Conservation (phyloP, 208 protist genomes). For the Crithidia acanthocephali region DNA sequence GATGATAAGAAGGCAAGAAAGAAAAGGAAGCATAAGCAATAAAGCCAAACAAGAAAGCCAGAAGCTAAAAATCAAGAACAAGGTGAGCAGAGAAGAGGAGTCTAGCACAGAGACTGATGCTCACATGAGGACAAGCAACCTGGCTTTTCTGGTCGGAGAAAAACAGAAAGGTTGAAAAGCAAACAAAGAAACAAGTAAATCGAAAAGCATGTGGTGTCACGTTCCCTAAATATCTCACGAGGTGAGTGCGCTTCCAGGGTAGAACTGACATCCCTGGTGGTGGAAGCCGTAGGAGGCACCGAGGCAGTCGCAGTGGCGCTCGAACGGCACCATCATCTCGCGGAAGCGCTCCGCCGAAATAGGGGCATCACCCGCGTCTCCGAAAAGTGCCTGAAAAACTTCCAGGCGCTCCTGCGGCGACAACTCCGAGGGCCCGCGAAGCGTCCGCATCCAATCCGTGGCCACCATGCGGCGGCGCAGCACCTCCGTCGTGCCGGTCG, state of each 20-base stretch:
- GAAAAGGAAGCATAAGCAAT: neutral
- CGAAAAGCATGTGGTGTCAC: neutral
- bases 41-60: no score
- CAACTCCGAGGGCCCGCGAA: slow-evolving; percentile 19
- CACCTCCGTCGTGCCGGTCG: slow-evolving; percentile 15
- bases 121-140: no score
- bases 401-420: slow-evolving; percentile 23
- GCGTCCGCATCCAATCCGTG: slow-evolving; percentile 22
- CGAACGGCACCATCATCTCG: slow-evolving; percentile 35
- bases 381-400: slow-evolving; percentile 28
- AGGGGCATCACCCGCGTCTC: slow-evolving; percentile 13
- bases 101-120: no score
- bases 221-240: neutral
- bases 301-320: slow-evolving; percentile 38
- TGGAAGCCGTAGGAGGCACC: slow-evolving; percentile 41
- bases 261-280: slow-evolving; percentile 20
- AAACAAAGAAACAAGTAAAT: slow-evolving; percentile 20
- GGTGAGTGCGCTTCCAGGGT: neutral
- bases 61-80: no score
- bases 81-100: no score
- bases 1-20: neutral
- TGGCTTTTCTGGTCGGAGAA: no score
- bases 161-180: slow-evolving; percentile 17
- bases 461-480: slow-evolving; percentile 31
- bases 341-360: slow-evolving; percentile 32